Base-by-base conservation (phyloP, 495 filamentous ascomycete species). In the Lophiotrema nucula region DNA sequence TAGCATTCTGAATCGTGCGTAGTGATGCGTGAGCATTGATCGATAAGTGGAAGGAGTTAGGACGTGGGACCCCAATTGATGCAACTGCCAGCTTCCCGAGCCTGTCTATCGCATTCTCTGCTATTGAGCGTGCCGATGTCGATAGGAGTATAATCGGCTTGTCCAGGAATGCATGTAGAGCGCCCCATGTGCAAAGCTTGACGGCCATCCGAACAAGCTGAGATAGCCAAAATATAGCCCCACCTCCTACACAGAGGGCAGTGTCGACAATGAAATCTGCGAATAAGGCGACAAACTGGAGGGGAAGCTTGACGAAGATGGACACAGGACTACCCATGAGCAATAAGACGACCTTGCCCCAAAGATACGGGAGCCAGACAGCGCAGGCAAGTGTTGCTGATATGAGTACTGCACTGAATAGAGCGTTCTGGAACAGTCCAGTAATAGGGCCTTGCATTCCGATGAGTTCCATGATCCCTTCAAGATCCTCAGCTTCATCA, bases 401-500 rank as follows among this genome's bases (percentile, higher is more conserved):
- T 13, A 99, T 88, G 19, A 99, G 79, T 53, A 96, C 83, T 24
- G 88, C 88, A 65, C 91, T 92, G 70, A 99, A 97, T 35, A 96
- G 86, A 31, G 85, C 91, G 60, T 97, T 97, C 67, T 97, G 93
- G 60, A 97, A 81, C 6, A 99, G 78, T 19, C 89, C 90, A 31
- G 87, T 85, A 2, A 97, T 75, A 1, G 95, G 95, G 0, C 93
- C 93, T 64, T 95, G 88, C 88, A 99, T 93, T 45, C 93, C 93
- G 28, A 99, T 85, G 11, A 99, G 80, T 68, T 99, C 93, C 77
- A 97, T 81, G 45, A 99, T 89, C 4, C 93, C 93, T 69, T 99
- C 93, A n/a, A 99, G 83, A 64, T 99, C 93, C 72, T 99, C 93
- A 10, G 86, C 89, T 61, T 95, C 91, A 49, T 97, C 93, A 28